Evolutionary conservation across 164 flowering plant species (phyloP).

Genomic region (Vitis riparia): DNA sequence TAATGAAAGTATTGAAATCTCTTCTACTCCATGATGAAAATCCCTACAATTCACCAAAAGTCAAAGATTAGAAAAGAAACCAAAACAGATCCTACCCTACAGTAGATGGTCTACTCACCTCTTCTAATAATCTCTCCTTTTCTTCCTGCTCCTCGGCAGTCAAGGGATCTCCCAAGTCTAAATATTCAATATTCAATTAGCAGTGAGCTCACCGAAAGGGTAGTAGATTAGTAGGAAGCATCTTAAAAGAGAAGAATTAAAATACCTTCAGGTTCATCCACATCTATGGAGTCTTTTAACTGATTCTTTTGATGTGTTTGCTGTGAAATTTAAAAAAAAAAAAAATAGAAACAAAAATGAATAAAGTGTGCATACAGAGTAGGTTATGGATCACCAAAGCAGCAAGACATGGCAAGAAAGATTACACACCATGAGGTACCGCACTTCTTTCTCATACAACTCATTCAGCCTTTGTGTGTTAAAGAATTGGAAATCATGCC

Average conservation of each 20-base stretch:
- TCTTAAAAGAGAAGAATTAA: not conserved
- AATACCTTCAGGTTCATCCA: slow-evolving; percentile 94
- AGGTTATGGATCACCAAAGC: not conserved
- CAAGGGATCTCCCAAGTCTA: slow-evolving; percentile 75
- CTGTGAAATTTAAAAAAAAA: slow-evolving; percentile 27
- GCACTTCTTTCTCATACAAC: slow-evolving; percentile 96
- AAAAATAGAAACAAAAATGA: not conserved
- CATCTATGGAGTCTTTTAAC: slow-evolving; percentile 84
- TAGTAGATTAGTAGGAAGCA: not conserved
- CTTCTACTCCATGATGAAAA: slow-evolving; percentile 95
- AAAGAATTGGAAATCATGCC: slow-evolving; percentile 99
- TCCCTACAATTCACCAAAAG: slow-evolving; percentile 48
- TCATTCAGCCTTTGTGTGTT: slow-evolving; percentile 85
- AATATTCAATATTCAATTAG: slow-evolving; percentile 15
- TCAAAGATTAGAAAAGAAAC: slow-evolving; percentile 1
- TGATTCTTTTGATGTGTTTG: slow-evolving; percentile 87
- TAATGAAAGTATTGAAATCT: slow-evolving; percentile 91
- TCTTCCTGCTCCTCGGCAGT: slow-evolving; percentile 96
- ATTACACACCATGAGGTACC: slow-evolving; percentile 79
- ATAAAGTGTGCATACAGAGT: not conserved
- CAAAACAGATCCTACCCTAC: not conserved
- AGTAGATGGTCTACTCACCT: slow-evolving; percentile 37
- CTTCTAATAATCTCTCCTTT: slow-evolving; percentile 81
- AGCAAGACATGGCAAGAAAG: not conserved
- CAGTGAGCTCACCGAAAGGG: not conserved